These are phyloP conservation scores for Rosa chinensis DNA, from an alignment of 306 rosid species.

Conservation along the genomic window DNA sequence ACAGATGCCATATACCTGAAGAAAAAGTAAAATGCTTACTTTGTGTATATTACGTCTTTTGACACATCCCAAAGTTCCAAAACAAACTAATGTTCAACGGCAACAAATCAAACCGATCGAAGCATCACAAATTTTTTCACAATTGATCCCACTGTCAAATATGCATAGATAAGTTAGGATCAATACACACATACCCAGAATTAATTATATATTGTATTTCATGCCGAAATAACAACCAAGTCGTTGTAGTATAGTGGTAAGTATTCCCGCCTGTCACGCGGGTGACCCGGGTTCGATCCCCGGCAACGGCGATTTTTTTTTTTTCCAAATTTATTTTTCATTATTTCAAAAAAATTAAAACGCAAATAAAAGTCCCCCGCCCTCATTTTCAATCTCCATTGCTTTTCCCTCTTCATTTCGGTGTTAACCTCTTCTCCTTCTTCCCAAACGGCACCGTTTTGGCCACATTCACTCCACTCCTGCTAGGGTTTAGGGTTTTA, in stretches of 20 bases:
- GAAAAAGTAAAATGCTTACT: too few species aligned
- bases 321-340: neutral
- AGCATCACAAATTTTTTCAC: too few species aligned
- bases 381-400: neutral
- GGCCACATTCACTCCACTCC: neutral
- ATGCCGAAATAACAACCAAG: neutral
- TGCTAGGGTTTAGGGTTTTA: neutral
- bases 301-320: constrained; percentile 32
- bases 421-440: neutral
- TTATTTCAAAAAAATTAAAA: neutral
- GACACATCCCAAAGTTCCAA: too few species aligned
- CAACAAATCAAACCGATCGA: too few species aligned
- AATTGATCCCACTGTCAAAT: too few species aligned
- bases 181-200: too few species aligned
- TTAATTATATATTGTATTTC: too few species aligned
- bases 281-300: constrained; percentile 49
- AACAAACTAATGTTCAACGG: too few species aligned
- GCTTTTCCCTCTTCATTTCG: neutral
- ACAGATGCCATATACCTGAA: too few species aligned
- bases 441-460: neutral
- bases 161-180: too few species aligned
- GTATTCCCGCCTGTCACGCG: constrained; percentile 47
- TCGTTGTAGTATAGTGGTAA: constrained; percentile 44
- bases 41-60: too few species aligned
- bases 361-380: constrained; percentile 13